These are phyloP conservation scores for Neonothopanus nambi DNA, from an alignment of 1,284 basidiomycete species.

Conservation along the genomic window DNA sequence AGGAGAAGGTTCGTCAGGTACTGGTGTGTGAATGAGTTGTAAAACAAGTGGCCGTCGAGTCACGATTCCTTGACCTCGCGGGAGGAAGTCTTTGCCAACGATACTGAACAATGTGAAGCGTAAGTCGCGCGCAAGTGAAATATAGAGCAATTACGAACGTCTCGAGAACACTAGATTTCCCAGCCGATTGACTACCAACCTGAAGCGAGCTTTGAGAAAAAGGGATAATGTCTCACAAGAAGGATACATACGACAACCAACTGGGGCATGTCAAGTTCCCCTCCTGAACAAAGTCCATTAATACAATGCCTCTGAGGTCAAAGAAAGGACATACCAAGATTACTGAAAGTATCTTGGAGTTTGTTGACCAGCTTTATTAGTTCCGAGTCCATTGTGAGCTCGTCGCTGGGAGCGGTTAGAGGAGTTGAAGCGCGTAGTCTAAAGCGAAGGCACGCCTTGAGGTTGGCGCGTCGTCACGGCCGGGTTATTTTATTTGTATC, in stretches of 20 bases:
- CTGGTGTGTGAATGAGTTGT: conserved; percentile 90
- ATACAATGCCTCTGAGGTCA: conserved; percentile 10
- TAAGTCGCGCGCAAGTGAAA: conserved; percentile 15
- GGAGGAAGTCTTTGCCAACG: conserved; percentile 94
- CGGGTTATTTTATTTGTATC: not conserved
- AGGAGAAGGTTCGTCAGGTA: conserved; percentile 48
- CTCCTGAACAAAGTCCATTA: conserved; percentile 47
- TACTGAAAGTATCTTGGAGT: conserved; percentile 88
- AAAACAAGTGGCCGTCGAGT: conserved; percentile 94
- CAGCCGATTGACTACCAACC: conserved; percentile 86
- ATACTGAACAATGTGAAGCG: conserved; percentile 53
- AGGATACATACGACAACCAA: conserved; percentile 66
- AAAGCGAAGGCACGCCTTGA: too few relatives aligned
- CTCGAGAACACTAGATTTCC: conserved; percentile 85
- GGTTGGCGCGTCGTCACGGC: too few relatives aligned
- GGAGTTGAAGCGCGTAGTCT: too few relatives aligned
- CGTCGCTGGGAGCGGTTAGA: conserved; percentile 13
- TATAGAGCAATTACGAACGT: conserved; percentile 53
- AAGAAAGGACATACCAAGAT: conserved; percentile 59
- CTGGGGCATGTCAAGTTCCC: conserved; percentile 86
- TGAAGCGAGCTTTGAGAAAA: conserved; percentile 28
- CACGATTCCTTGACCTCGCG: conserved; percentile 92
- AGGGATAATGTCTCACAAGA: not conserved
- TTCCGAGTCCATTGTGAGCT: conserved; percentile 77
- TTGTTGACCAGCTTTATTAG: conserved; percentile 95